Evolutionary conservation across 2,329 filamentous ascomycete species (phyloP).

Genomic region (Dactylellina leptospora): DNA sequence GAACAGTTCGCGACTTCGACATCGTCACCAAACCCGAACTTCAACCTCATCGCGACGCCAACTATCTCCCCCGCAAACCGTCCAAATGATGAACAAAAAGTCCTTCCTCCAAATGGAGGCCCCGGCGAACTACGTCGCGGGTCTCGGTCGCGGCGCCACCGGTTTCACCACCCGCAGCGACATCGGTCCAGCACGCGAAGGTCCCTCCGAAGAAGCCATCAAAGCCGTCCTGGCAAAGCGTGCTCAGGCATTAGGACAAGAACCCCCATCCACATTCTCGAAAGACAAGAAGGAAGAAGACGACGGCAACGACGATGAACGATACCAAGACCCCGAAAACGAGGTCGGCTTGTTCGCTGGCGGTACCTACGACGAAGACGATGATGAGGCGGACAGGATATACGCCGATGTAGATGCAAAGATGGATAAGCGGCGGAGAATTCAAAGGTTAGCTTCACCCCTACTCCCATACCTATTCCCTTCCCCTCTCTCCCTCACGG

Average conservation of each 20-base stretch:
- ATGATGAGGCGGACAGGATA: constrained; percentile 96
- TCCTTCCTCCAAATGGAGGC: constrained; percentile 59
- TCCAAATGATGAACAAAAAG: constrained; percentile 56
- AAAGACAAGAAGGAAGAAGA: constrained; percentile 76
- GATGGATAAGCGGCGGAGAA: constrained; percentile 89
- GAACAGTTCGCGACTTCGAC: constrained; percentile 21
- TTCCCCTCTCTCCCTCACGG: constrained; percentile 48
- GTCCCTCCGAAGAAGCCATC: constrained; percentile 96
- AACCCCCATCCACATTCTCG: constrained; percentile 75
- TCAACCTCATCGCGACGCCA: constrained; percentile 24
- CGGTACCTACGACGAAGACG: constrained; percentile 94
- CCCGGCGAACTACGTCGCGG: constrained; percentile 75
- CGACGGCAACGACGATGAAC: constrained; percentile 77
- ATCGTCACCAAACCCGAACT: constrained; percentile 1
- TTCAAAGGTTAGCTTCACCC: constrained; percentile 76
- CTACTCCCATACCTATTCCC: constrained; percentile 53
- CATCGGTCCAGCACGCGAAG: constrained; percentile 91
- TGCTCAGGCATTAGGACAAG: constrained; percentile 79
- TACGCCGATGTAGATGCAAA: constrained; percentile 96
- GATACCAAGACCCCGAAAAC: constrained; percentile 96
- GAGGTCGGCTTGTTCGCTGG: constrained; percentile 95
- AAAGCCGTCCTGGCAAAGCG: constrained; percentile 96
- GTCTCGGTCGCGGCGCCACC: constrained; percentile 95
- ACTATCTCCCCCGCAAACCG: constrained; percentile 7
- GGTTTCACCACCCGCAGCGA: constrained; percentile 98